Conservation (phyloP, 179 eudicot species). For the Camellia oleifera region DNA sequence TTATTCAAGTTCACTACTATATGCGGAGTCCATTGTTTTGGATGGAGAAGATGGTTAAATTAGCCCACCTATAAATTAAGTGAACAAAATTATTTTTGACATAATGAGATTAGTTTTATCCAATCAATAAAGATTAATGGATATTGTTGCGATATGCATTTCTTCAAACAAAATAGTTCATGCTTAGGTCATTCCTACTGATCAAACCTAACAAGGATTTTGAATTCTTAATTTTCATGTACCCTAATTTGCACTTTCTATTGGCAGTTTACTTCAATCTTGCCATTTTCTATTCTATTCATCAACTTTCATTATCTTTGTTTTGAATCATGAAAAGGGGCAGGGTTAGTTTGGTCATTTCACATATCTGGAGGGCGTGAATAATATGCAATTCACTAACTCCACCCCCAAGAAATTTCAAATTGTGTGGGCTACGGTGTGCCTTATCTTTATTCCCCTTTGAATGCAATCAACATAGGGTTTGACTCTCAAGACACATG, state of each 20-base stretch:
- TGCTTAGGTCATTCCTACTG: background rate
- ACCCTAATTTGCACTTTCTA: background rate
- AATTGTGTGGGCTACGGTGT: slow-evolving; percentile 10
- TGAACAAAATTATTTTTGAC: no score
- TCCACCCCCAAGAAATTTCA: slow-evolving; percentile 7
- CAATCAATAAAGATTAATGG: background rate
- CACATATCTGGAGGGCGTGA: background rate
- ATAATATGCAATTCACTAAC: background rate
- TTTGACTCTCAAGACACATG: slow-evolving; percentile 8
- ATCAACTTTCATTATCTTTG: background rate
- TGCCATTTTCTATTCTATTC: background rate
- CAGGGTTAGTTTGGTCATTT: slow-evolving; percentile 7
- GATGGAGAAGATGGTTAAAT: no score
- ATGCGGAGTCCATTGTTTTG: no score
- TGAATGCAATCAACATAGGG: background rate
- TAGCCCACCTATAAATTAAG: no score
- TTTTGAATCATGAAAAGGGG: background rate
- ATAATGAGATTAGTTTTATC: no score
- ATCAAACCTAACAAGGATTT: background rate
- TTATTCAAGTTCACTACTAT: no score
- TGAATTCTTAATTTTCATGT: background rate
- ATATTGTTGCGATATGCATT: no score
- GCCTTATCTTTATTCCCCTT: background rate
- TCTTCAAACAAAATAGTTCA: background rate
- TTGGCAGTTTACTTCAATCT: background rate